Percentiles rank a stretch among this genome's conserved stretches.
Conservation (phyloP, 805 yeast genomes). For the Kregervanrija fluxuum region DNA sequence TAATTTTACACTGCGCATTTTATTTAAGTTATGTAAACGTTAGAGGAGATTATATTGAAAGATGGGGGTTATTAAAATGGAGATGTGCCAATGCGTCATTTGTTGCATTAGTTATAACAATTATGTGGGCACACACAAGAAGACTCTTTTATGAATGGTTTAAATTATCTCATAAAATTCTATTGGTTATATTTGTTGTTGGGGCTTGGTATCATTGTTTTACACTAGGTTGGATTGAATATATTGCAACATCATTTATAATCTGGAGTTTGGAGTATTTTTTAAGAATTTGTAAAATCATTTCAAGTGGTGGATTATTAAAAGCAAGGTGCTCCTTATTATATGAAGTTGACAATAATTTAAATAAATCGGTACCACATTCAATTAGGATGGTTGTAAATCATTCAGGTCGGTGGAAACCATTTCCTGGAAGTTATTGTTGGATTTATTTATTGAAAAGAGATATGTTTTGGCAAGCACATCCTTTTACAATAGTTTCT, state of each 20-base stretch:
- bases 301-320: slow-evolving; percentile 53
- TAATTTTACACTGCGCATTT: slow-evolving; percentile 31
- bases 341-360: slow-evolving; percentile 9
- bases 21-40: slow-evolving; percentile 31
- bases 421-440: slow-evolving; percentile 56
- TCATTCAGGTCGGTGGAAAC: slow-evolving; percentile 47
- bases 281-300: slow-evolving; percentile 46
- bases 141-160: slow-evolving; percentile 38
- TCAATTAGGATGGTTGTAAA: slow-evolving; percentile 43
- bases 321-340: slow-evolving; percentile 37
- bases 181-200: slow-evolving; percentile 34
- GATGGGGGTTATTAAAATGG: slow-evolving; percentile 36
- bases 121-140: slow-evolving; percentile 29
- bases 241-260: slow-evolving; percentile 46
- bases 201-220: slow-evolving; percentile 42
- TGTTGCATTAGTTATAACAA: slow-evolving; percentile 21
- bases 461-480: slow-evolving; percentile 54
- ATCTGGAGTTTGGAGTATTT: slow-evolving; percentile 69
- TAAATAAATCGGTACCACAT: slow-evolving; percentile 20
- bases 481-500: slow-evolving; percentile 55
- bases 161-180: slow-evolving; percentile 34
- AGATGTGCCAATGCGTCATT: slow-evolving; percentile 36
- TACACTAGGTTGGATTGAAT: slow-evolving; percentile 43
- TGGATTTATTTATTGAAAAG: slow-evolving; percentile 44
- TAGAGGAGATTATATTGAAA: slow-evolving; percentile 28